phyloP scores from a whole-genome alignment of 352 stramenopile genomes.

The Achlya hypogyna region DNA sequence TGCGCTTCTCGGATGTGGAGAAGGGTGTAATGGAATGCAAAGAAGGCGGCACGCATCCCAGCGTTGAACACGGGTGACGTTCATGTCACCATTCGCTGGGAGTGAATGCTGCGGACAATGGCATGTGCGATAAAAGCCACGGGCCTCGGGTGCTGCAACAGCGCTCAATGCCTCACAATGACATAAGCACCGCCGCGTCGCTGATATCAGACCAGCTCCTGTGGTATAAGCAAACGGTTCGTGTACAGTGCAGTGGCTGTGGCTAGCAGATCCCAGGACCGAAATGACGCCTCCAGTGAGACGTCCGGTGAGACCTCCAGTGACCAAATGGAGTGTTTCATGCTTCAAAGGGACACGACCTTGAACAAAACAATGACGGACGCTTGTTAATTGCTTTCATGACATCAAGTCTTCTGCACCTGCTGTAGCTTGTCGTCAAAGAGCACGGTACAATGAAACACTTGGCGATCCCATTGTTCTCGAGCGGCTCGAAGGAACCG shows the following conservation, averaged over 20 bases:
- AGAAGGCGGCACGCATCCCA: too few species aligned
- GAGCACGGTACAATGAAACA: background rate
- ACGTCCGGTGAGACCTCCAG: background rate
- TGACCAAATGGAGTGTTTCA: background rate
- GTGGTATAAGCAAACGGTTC: background rate
- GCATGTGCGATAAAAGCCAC: too few species aligned
- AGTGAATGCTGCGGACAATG: too few species aligned
- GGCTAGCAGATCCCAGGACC: background rate
- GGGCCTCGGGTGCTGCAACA: too few species aligned
- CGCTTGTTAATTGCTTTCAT: background rate
- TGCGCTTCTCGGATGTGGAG: too few species aligned
- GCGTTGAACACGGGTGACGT: too few species aligned
- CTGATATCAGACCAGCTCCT: too few species aligned
- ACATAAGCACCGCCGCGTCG: too few species aligned
- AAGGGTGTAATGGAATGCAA: too few species aligned
- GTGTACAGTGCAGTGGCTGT: background rate
- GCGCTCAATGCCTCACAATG: too few species aligned
- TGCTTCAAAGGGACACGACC: background rate
- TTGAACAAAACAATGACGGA: background rate
- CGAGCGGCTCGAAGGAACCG: background rate
- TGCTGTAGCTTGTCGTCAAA: background rate
- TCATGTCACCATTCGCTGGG: too few species aligned
- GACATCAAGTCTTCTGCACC: background rate
- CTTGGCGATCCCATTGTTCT: background rate
- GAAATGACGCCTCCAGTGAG: too few species aligned